Conservation (phyloP, 2,329 filamentous ascomycete species). For the Claviceps spartinae region DNA sequence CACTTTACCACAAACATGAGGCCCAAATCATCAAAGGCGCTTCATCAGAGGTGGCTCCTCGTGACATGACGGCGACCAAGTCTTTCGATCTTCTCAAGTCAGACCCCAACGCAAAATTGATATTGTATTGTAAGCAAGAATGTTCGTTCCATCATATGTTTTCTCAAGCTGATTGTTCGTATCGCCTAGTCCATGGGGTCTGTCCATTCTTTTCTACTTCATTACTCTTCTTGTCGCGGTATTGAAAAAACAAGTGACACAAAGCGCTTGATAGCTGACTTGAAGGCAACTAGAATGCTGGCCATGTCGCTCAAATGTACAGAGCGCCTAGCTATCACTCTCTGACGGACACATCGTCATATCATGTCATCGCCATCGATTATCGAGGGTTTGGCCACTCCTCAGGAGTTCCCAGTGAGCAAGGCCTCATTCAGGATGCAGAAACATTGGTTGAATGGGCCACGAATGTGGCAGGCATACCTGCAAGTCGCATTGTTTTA, state of each 20-base stretch:
- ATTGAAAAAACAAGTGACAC: conserved; percentile 8
- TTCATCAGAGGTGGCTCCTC: conserved; percentile 27
- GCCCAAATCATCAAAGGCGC: conserved; percentile 39
- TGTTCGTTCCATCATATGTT: neutral
- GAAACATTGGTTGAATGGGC: conserved; percentile 61
- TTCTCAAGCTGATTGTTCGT: neutral
- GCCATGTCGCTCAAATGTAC: conserved; percentile 66
- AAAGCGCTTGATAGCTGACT: conserved; percentile 18
- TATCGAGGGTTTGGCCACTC: conserved; percentile 81
- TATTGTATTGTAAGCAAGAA: conserved; percentile 46
- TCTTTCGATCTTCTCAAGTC: conserved; percentile 49
- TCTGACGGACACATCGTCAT: conserved; percentile 56
- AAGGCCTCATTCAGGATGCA: conserved; percentile 69
- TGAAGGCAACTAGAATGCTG: conserved; percentile 52
- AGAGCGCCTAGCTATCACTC: conserved; percentile 67
- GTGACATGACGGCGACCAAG: conserved; percentile 40
- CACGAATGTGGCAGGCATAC: conserved; percentile 47
- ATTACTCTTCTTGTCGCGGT: neutral
- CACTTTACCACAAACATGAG: conserved; percentile 62
- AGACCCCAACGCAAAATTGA: conserved; percentile 48
- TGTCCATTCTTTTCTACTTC: neutral
- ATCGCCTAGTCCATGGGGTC: conserved; percentile 46
- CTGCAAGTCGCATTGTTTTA: conserved; percentile 60
- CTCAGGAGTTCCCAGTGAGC: conserved; percentile 66
- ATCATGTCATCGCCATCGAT: conserved; percentile 79